A percentile compares a stretch with the other conserved stretches of the same genome.
These are phyloP conservation scores for Pleurotus platypus DNA, from an alignment of 768 basidiomycete genomes.

Conservation along the genomic window DNA sequence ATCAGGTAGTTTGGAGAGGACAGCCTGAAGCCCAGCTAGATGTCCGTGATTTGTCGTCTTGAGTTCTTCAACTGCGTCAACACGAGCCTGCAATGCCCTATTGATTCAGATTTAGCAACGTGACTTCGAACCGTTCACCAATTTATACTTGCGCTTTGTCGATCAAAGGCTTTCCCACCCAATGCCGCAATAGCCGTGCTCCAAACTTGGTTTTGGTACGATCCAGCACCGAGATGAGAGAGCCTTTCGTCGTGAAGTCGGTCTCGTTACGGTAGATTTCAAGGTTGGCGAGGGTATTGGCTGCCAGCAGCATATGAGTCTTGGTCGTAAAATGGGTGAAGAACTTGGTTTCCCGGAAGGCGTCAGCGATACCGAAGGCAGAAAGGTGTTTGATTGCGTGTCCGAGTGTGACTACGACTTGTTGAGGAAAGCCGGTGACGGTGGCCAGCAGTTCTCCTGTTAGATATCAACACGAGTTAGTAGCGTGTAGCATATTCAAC, in stretches of 20 bases:
- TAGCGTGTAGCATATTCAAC: not conserved
- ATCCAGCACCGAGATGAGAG: slow-evolving; percentile 84
- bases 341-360: slow-evolving; percentile 72
- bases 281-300: slow-evolving; percentile 84
- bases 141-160: slow-evolving; percentile 53
- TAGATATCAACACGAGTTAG: not conserved
- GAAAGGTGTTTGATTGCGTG: slow-evolving; percentile 68
- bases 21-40: slow-evolving; percentile 61
- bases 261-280: slow-evolving; percentile 94
- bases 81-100: slow-evolving; percentile 72
- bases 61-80: slow-evolving; percentile 86
- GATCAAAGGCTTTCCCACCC: slow-evolving; percentile 84
- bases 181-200: slow-evolving; percentile 72
- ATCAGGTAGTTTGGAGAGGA: slow-evolving; percentile 80
- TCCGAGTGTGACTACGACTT: slow-evolving; percentile 69
- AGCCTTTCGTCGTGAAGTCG: slow-evolving; percentile 68
- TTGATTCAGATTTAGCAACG: not conserved
- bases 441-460: slow-evolving; percentile 61
- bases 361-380: slow-evolving; percentile 74
- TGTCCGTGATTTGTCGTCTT: slow-evolving; percentile 53
- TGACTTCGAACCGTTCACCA: not conserved
- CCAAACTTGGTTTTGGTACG: slow-evolving; percentile 89
- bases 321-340: slow-evolving; percentile 76
- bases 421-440: slow-evolving; percentile 63
- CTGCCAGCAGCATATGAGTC: slow-evolving; percentile 83